Percentiles rank a stretch among this genome's conserved stretches.
Evolutionary conservation across 179 eudicot species (phyloP).

Genomic region (Patellifolia procumbens): DNA sequence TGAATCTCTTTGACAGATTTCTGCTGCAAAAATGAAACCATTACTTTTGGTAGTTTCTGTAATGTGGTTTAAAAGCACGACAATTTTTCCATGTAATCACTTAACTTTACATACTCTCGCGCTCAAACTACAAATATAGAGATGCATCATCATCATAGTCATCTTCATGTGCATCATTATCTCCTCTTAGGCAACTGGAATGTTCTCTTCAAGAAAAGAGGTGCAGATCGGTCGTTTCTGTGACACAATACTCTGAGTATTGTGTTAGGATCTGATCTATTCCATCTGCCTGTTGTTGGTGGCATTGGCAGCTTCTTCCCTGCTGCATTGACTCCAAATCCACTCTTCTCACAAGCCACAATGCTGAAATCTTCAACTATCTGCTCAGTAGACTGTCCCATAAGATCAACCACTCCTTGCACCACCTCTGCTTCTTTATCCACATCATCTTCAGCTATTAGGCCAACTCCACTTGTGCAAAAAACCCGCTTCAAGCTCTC

Average conservation of each 20-base stretch:
- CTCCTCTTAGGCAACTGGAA: constrained; percentile 84
- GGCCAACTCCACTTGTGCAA: constrained; percentile 58
- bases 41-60: background rate
- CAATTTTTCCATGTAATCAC: background rate
- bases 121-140: constrained; percentile 10
- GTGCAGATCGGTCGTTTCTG: constrained; percentile 68
- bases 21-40: constrained; percentile 15
- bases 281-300: constrained; percentile 89
- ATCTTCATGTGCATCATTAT: constrained; percentile 24
- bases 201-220: constrained; percentile 72
- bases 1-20: constrained; percentile 15
- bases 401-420: constrained; percentile 74
- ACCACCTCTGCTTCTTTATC: constrained; percentile 69
- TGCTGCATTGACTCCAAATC: constrained; percentile 50
- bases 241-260: constrained; percentile 79
- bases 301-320: constrained; percentile 85
- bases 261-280: constrained; percentile 77
- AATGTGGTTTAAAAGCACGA: background rate
- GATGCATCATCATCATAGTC: background rate
- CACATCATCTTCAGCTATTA: constrained; percentile 67
- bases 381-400: constrained; percentile 82
- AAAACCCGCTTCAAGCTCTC: constrained; percentile 65
- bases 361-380: constrained; percentile 75
- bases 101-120: background rate
- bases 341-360: constrained; percentile 65